A percentile compares a stretch with the other conserved stretches of the same genome.
phyloP scores from a whole-genome alignment of 2,329 filamentous ascomycete species.

The Periglandula ipomoeae region DNA sequence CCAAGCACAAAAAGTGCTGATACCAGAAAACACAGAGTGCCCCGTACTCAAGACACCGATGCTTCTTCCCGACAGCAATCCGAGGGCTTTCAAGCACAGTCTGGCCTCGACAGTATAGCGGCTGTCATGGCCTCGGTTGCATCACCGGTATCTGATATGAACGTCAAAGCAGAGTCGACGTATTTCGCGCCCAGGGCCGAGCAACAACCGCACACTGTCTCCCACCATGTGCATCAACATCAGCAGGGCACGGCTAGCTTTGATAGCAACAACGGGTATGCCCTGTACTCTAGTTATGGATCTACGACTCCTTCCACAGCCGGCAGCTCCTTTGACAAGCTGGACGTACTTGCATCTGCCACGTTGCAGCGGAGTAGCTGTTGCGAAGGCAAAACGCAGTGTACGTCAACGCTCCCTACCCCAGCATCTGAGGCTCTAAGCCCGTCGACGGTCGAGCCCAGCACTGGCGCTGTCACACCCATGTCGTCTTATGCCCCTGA shows the following conservation, averaged over 20 bases:
- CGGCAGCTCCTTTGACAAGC: slow-evolving; percentile 22
- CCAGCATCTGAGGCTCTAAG: slow-evolving; percentile 15
- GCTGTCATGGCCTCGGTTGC: neutral
- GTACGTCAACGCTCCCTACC: slow-evolving; percentile 13
- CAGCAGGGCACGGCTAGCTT: neutral
- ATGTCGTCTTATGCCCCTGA: slow-evolving; percentile 10
- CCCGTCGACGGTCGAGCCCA: slow-evolving; percentile 13
- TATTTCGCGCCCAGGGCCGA: neutral
- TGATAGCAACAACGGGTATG: neutral
- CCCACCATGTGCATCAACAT: neutral
- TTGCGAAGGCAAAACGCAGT: slow-evolving; percentile 14
- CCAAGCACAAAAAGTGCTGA: neutral
- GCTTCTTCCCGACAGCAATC: neutral
- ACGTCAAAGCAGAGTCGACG: neutral
- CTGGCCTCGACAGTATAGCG: slow-evolving; percentile 1
- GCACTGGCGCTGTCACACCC: slow-evolving; percentile 14
- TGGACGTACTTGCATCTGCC: slow-evolving; percentile 29
- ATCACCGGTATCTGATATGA: neutral
- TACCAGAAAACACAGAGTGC: neutral
- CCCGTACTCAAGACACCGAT: neutral
- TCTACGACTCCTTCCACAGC: slow-evolving; percentile 1
- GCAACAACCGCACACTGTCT: neutral
- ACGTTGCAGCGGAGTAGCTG: slow-evolving; percentile 21
- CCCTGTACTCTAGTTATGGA: neutral
- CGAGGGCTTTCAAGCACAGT: neutral